Evolutionary conservation across 2,329 filamentous ascomycete genomes (phyloP).

Genomic region (Aaosphaeria arxii): DNA sequence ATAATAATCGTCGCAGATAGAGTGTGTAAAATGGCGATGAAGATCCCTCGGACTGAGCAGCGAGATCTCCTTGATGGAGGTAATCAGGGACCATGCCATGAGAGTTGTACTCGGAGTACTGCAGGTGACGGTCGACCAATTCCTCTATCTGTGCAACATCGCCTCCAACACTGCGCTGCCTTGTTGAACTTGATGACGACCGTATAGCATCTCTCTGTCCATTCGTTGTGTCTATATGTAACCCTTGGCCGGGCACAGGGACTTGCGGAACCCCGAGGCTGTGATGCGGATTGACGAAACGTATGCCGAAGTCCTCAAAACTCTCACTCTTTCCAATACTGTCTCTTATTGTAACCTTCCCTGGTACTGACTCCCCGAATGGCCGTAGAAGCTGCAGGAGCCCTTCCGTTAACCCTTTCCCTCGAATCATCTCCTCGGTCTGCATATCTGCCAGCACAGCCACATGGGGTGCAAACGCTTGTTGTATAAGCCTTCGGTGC

Average conservation of each 20-base stretch:
- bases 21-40: constrained; percentile 79
- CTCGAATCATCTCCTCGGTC: constrained; percentile 72
- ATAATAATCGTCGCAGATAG: constrained; percentile 80
- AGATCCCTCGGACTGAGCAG: constrained; percentile 18
- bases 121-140: constrained; percentile 75
- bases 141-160: constrained; percentile 71
- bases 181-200: constrained; percentile 23
- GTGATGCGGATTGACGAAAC: constrained; percentile 72
- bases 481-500: constrained; percentile 66
- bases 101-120: constrained; percentile 63
- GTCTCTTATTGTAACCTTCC: constrained; percentile 87
- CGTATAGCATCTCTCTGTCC: constrained; percentile 17
- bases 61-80: constrained; percentile 33
- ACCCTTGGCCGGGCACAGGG: constrained; percentile 37
- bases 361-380: constrained; percentile 83
- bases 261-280: constrained; percentile 40
- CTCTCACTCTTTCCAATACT: constrained; percentile 79
- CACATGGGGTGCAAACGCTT: constrained; percentile 85
- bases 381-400: constrained; percentile 83
- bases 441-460: constrained; percentile 84
- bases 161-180: constrained; percentile 44
- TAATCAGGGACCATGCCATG: constrained; percentile 39
- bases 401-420: constrained; percentile 81
- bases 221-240: constrained; percentile 23
- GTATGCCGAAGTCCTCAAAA: constrained; percentile 87